Evolutionary conservation across 2,329 filamentous ascomycete genomes (phyloP).

Genomic region (Scedosporium apiospermum): DNA sequence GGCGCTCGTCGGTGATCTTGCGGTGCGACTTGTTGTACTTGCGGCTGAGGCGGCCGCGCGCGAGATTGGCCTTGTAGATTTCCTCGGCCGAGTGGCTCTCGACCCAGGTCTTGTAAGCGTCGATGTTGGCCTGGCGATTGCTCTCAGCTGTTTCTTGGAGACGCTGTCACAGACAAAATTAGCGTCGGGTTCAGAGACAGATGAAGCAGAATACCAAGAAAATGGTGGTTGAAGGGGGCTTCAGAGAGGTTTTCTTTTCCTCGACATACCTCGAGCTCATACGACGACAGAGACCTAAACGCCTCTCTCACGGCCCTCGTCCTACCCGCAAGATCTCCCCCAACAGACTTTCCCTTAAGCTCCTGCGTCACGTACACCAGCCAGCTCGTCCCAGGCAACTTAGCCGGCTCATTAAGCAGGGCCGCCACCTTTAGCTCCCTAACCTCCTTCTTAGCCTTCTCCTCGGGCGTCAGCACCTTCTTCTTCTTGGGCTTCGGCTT

Average conservation of each 20-base stretch:
- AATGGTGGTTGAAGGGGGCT: no score
- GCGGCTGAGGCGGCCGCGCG: conserved; percentile 31
- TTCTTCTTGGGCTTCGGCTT: conserved; percentile 21
- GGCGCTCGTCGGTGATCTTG: conserved; percentile 36
- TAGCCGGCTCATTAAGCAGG: conserved; percentile 28
- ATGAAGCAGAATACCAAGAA: no score
- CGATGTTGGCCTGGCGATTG: conserved; percentile 32
- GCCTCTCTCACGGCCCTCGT: conserved; percentile 18
- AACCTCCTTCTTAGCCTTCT: conserved; percentile 21
- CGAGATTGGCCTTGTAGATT: conserved; percentile 36
- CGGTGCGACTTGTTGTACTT: conserved; percentile 17
- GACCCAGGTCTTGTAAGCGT: conserved; percentile 37
- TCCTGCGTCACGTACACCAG: conserved; percentile 24
- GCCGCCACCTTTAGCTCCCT: conserved; percentile 29
- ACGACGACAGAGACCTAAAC: conserved; percentile 29
- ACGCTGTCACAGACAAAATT: conserved; percentile 16
- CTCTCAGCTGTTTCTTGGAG: conserved; percentile 22
- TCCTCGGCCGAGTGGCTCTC: conserved; percentile 26
- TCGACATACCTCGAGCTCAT: conserved; percentile 33
- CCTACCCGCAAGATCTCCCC: conserved; percentile 8
- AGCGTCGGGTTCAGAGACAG: no score
- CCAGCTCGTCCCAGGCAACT: conserved; percentile 24
- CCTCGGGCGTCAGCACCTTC: conserved; percentile 27
- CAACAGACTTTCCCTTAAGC: conserved; percentile 14
- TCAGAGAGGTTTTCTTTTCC: background rate